These are phyloP conservation scores for Chalciporus pseudorubinellus DNA, from an alignment of 768 basidiomycete species.

Conservation along the genomic window DNA sequence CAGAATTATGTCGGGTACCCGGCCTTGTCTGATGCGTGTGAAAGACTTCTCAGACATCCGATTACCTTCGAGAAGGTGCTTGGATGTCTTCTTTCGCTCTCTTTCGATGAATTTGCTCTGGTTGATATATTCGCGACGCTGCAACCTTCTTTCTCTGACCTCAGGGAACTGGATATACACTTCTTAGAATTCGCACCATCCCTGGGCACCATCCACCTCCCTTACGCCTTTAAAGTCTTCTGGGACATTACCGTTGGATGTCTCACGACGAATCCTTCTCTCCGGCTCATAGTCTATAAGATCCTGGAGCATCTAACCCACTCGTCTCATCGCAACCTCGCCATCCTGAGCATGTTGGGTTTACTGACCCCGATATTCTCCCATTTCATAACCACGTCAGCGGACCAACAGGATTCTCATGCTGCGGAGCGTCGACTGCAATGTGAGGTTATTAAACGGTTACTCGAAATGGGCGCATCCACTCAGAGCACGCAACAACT, in stretches of 20 bases:
- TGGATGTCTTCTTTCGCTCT: constrained; percentile 66
- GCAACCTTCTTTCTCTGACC: constrained; percentile 34
- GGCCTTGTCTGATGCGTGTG: constrained; percentile 58
- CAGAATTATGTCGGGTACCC: constrained; percentile 57
- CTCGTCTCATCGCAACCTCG: constrained; percentile 67
- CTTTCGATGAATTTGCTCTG: constrained; percentile 62
- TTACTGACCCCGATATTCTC: constrained; percentile 51
- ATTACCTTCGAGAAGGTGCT: constrained; percentile 53
- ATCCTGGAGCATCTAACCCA: constrained; percentile 61
- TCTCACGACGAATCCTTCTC: constrained; percentile 33
- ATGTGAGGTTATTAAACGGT: constrained; percentile 60
- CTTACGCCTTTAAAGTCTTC: constrained; percentile 60
- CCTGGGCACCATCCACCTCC: constrained; percentile 51
- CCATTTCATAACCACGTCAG: constrained; percentile 21
- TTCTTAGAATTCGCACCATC: constrained; percentile 41
- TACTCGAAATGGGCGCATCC: constrained; percentile 74
- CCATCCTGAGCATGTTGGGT: constrained; percentile 58
- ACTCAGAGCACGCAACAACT: constrained; percentile 62
- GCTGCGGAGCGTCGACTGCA: constrained; percentile 49
- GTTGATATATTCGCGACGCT: constrained; percentile 52
- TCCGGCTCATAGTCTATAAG: constrained; percentile 57
- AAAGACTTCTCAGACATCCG: constrained; percentile 46
- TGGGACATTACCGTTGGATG: constrained; percentile 46
- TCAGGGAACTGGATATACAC: constrained; percentile 40
- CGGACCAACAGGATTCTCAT: constrained; percentile 9